Base-by-base conservation (phyloP, 1,284 basidiomycete species). In the Gomphus bonarii region DNA sequence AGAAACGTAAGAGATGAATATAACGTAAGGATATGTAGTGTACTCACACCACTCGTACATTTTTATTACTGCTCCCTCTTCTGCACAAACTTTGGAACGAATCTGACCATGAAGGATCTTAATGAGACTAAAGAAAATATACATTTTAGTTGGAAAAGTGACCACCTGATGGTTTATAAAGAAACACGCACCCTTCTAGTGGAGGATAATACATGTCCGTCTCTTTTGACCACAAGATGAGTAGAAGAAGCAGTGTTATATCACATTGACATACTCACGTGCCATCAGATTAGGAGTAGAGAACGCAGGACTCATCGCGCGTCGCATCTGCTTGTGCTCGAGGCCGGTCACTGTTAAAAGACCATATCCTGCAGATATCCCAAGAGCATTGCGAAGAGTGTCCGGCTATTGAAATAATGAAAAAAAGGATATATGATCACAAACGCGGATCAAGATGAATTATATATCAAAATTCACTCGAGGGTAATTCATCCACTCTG, bases 241-340 rank as follows among this genome's bases (percentile, higher is more conserved):
- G 8, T 7, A n/a, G 8, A 5, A 12, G 22, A 30, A 49, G 54
- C 16, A 40, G 8, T 3, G 25, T 11, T 16, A 16, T 22, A 33
- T 14, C 4, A 4, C 49, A 40, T 3, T n/a, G 44, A 11, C 49
- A 25, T 22, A 72, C 76, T 54, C 60, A 77, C 75, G 75, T 54
- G 73, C 70, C 60, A 71, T 72, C 33, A 78, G 67, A 60, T 72
- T 76, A 0, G 70, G 64, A 36, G 76, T 65, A 0, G 75, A 75
- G 61, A 78, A 78, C 0, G 76, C 76, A 2, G 75, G 75, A 59
- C 76, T 77, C 74, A 78, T 75, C 2, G 68, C 70, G 59, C 70
- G 74, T 25, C 76, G 70, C 74, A 78, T 76, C 56, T 70, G 70
- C 59, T 70, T 74, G 61, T 77, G 76, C 46, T 75, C 73, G 51